Conservation (phyloP, 2,329 filamentous ascomycete genomes). For the Fusarium brachygibbosum region DNA sequence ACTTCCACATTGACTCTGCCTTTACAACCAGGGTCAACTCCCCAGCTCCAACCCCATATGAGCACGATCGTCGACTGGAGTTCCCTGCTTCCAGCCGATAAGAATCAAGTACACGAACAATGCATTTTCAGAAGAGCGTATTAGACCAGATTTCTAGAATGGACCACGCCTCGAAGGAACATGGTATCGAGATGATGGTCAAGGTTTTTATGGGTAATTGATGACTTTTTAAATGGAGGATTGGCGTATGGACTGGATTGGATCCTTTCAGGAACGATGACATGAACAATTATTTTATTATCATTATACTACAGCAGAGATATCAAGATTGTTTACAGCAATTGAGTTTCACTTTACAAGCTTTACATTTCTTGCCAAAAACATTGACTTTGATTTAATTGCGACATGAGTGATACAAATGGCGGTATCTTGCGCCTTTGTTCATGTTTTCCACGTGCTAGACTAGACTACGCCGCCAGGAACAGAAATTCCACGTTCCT, state of each 20-base stretch:
- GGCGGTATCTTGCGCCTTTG: conserved; percentile 3
- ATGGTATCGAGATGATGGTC: conserved; percentile 34
- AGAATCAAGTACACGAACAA: conserved; percentile 5
- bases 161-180: conserved; percentile 30
- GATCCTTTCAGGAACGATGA: conserved; percentile 19
- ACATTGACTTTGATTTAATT: not conserved
- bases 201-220: conserved; percentile 16
- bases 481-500: conserved; percentile 19
- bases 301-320: conserved; percentile 7
- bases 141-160: conserved; percentile 21
- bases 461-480: not conserved
- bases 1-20: conserved; percentile 50
- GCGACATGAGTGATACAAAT: conserved; percentile 7
- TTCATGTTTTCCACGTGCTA: conserved; percentile 30
- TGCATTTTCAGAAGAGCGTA: conserved; percentile 31
- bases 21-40: conserved; percentile 50
- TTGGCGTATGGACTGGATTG: conserved; percentile 6
- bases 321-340: conserved; percentile 37
- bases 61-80: conserved; percentile 49
- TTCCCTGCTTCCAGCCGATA: conserved; percentile 11
- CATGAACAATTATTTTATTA: conserved; percentile 5
- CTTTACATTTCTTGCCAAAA: not conserved
- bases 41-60: conserved; percentile 51
- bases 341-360: not conserved
- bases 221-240: conserved; percentile 7